Base-by-base conservation (phyloP, 768 basidiomycete genomes). In the Rubroboletus satanas region DNA sequence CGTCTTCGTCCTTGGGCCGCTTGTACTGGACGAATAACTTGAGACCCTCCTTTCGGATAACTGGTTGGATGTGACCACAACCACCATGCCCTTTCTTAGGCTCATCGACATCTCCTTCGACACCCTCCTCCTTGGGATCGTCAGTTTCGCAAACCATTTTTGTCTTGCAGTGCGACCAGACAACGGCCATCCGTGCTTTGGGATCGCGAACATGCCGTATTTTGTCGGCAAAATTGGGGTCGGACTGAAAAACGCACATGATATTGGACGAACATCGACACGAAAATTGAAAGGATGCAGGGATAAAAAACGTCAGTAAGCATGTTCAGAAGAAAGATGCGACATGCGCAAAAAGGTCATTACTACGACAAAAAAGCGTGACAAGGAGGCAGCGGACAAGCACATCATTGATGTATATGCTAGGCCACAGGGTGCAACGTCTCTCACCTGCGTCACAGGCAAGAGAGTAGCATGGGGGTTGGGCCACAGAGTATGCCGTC, bases 1-100 rank as follows among this genome's bases (percentile, higher is more conserved):
- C 97, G 55, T 93, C 93, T 52, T 96, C 92, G 60, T 96, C 93
- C 71, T 92, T 93, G n/a, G 84, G 74, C 64, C 90, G 88, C 75
- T 97, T 98, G 78, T 94, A 95, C 58, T 96, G 91, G 23, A 93
- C 83, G 65, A 94, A 95, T 28, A 98, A 78, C 74, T 98, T 98
- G 56, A 98, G 71, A 11, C 93, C 97, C 70, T 99, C 97, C 75
- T 95, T 98, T 58, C 97, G 76, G 63, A 98, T 82, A 49, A 80
- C 76, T 0, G 97, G 97, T 70, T 99, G 97, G 28, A 79, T 71
- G 65, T 94, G 92, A 42, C 97, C 97, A 71, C 97, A 98, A 15
- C 97, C 97, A n/a, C 93, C 95, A 57, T 98, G 97, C 2, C 93
- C 92, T 66, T 85, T 89, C 76, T 91, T 92, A 45, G 82, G 78